Percentiles rank a stretch among this genome's conserved stretches.
Evolutionary conservation across 768 basidiomycete species (phyloP).

Genomic region (Pleurotus salmoneostramineus): DNA sequence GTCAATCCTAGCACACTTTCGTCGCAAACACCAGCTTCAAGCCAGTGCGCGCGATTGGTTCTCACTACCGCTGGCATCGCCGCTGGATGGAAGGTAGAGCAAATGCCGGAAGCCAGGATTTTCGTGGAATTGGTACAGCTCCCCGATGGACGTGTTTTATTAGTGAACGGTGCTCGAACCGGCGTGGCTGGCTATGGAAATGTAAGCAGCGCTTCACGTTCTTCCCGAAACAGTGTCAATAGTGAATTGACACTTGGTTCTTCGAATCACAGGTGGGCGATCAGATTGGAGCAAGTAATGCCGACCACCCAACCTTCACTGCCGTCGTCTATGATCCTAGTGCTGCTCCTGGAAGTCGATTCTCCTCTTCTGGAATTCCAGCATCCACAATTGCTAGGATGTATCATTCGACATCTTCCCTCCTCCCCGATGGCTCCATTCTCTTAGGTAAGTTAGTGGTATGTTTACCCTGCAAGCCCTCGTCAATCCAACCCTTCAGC

Average conservation of each 20-base stretch:
- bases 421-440: conserved; percentile 26
- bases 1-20: conserved; percentile 23
- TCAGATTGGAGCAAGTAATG: conserved; percentile 32
- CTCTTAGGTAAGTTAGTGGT: conserved; percentile 21
- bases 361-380: conserved; percentile 25
- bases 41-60: conserved; percentile 38
- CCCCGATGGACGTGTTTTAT: conserved; percentile 35
- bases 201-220: conserved; percentile 10
- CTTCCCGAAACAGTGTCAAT: background rate
- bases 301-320: conserved; percentile 28
- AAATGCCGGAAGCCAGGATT: conserved; percentile 34
- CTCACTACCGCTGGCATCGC: conserved; percentile 37
- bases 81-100: conserved; percentile 41
- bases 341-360: conserved; percentile 22
- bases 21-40: conserved; percentile 35
- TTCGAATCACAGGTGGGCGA: conserved; percentile 19
- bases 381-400: conserved; percentile 25
- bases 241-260: background rate
- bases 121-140: conserved; percentile 34
- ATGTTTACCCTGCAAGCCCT: background rate
- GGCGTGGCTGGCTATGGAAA: conserved; percentile 36
- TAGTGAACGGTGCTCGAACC: conserved; percentile 38
- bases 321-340: conserved; percentile 29
- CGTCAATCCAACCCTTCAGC: conserved; percentile 22
- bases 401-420: conserved; percentile 29